These are phyloP conservation scores for Albophoma yamanashiensis DNA, from an alignment of 2,329 filamentous ascomycete genomes.

Conservation along the genomic window DNA sequence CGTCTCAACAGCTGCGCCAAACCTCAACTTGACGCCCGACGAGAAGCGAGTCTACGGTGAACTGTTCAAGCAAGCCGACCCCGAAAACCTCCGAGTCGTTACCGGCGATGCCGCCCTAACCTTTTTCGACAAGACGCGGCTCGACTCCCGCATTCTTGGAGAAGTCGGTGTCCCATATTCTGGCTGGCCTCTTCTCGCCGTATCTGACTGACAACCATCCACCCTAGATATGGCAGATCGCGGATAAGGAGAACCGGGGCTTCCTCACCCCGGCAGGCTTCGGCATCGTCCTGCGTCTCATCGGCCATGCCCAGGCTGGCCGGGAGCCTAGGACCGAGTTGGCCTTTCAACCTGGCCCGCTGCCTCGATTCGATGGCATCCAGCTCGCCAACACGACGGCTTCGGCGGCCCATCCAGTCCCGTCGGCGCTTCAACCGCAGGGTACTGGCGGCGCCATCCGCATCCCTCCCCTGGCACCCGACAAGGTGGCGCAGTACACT, in stretches of 20 bases:
- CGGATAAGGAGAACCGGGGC: constrained; percentile 91
- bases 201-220: constrained; percentile 3
- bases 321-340: constrained; percentile 71
- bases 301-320: constrained; percentile 88
- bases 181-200: background rate
- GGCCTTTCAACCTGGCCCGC: constrained; percentile 74
- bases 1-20: constrained; percentile 39
- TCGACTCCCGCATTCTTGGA: constrained; percentile 77
- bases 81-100: constrained; percentile 82
- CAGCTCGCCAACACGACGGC: constrained; percentile 15
- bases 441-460: constrained; percentile 61
- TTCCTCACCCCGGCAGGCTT: constrained; percentile 90
- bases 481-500: constrained; percentile 83
- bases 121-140: constrained; percentile 93
- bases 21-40: constrained; percentile 77
- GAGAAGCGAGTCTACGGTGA: constrained; percentile 92
- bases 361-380: constrained; percentile 85
- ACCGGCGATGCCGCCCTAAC: constrained; percentile 93
- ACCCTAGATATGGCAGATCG: constrained; percentile 92
- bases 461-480: constrained; percentile 77
- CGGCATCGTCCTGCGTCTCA: constrained; percentile 82
- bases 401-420: constrained; percentile 30
- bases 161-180: constrained; percentile 47
- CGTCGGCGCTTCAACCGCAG: constrained; percentile 43
- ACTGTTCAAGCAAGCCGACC: constrained; percentile 87